These are phyloP conservation scores for Raffaelea arxii DNA, from an alignment of 2,329 filamentous ascomycete species.

Conservation along the genomic window DNA sequence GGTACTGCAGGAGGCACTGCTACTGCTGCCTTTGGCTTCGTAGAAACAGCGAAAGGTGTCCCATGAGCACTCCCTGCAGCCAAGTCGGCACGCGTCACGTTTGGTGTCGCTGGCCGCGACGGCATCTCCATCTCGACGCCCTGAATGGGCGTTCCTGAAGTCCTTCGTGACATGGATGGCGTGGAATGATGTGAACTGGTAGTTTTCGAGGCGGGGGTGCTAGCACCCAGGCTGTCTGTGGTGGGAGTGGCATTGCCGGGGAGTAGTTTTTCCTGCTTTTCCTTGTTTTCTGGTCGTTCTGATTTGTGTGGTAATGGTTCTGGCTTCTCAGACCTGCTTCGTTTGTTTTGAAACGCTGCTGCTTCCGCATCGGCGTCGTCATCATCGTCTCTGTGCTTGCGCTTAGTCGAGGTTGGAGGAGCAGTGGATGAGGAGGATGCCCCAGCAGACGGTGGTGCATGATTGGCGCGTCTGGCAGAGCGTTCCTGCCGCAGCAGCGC, in stretches of 20 bases:
- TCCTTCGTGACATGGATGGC: conserved; percentile 14
- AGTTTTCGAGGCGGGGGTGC: no score
- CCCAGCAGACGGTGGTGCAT: no score
- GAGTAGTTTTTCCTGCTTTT: not conserved
- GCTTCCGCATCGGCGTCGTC: not conserved
- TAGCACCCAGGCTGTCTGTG: no score
- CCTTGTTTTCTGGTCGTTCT: conserved; percentile 2
- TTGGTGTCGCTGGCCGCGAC: conserved; percentile 52
- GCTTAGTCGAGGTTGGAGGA: no score
- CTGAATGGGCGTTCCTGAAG: conserved; percentile 40
- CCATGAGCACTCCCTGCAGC: not conserved
- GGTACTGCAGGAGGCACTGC: conserved; percentile 9
- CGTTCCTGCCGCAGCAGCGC: conserved; percentile 71
- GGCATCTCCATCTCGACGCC: conserved; percentile 54
- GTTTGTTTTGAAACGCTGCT: conserved; percentile 35
- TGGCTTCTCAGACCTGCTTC: conserved; percentile 25
- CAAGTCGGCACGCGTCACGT: conserved; percentile 18
- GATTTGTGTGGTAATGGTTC: not conserved
- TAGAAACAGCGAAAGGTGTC: not conserved
- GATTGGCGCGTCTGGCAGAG: conserved; percentile 61
- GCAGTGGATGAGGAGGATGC: no score
- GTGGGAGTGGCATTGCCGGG: no score
- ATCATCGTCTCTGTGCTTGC: not conserved
- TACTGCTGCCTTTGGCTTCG: not conserved
- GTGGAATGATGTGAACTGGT: no score